Conservation (phyloP, 805 yeast genomes). For the Hanseniaspora osmophila region DNA sequence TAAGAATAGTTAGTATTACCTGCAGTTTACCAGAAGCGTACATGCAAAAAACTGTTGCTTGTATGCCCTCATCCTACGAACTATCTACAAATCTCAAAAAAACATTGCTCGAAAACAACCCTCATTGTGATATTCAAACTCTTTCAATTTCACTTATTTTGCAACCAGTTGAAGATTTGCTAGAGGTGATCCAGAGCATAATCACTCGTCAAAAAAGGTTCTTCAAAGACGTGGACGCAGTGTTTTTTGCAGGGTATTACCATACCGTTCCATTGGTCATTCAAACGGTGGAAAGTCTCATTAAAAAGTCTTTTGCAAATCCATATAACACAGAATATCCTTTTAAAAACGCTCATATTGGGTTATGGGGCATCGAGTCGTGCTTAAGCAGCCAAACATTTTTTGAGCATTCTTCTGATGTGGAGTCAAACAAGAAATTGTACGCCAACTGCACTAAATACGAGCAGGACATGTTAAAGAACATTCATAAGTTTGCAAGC, state of each 20-base stretch:
- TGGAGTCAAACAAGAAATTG: neutral
- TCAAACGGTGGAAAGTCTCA: neutral
- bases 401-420: neutral
- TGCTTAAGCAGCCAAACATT: neutral
- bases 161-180: neutral
- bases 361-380: neutral
- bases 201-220: neutral
- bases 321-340: neutral
- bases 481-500: neutral
- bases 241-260: neutral
- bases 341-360: neutral
- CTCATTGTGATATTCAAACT: slow-evolving; percentile 2
- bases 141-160: neutral
- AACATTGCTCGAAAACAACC: slow-evolving; percentile 2
- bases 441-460: neutral
- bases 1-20: slow-evolving; percentile 7
- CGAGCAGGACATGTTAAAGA: neutral
- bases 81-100: neutral
- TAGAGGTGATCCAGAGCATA: neutral
- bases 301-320: neutral
- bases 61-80: neutral
- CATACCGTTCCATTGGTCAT: neutral
- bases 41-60: neutral
- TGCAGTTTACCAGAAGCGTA: slow-evolving; percentile 23
- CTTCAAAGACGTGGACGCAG: neutral